Base-by-base conservation (phyloP, 202 grass and related monocot genomes). In the Schoenoplectus triqueter region DNA sequence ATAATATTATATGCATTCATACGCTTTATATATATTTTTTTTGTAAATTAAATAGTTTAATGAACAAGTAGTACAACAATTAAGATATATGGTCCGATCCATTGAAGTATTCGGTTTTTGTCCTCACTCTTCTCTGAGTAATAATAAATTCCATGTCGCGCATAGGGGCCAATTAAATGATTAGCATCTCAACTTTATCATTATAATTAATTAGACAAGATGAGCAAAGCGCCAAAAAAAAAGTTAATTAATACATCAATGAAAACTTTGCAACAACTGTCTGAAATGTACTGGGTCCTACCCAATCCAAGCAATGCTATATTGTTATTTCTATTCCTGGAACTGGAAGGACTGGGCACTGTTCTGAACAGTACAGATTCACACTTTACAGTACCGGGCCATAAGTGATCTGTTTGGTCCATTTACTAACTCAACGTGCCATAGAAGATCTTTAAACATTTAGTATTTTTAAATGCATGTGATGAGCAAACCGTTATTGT, bases 211-310 rank as follows among this genome's bases (percentile, higher is more conserved):
- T 18, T 4, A 19, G 21, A 31, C 31, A 7, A 7, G 62, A 64
- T 64, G 7, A 22, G 62, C 18, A 64, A 62, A 62, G 15, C 4
- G 64, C 64, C 64, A 66, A 66, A 66, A 18, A 18, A 22, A 40
- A 1, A 2, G 64, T 66, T 66, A 40, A 31, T 66, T 66, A 66
- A 66, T 66, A 39, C 21, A 66, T 40, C 8, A 39, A 39, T 11
- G 22, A 66, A 66, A 66, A 22, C 64, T 39, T 21, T 40, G 64
- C 64, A 66, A 31, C 2, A 66, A 40, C 2, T 8, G 64, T 31
- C 31, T 13, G 64, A 66, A 66, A 66, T 13, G 64, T 66, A 66
- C 19, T 66, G 59, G 63, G 63, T 65, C 20, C 63, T 65, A 65
- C 31, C 31, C 31, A 31, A 31, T 31, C 31, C 31, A 31, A 31